A percentile compares a stretch with the other conserved stretches of the same genome.
phyloP scores from a whole-genome alignment of 129 eudicot species.

The Pseudognaphalium luteoalbum region DNA sequence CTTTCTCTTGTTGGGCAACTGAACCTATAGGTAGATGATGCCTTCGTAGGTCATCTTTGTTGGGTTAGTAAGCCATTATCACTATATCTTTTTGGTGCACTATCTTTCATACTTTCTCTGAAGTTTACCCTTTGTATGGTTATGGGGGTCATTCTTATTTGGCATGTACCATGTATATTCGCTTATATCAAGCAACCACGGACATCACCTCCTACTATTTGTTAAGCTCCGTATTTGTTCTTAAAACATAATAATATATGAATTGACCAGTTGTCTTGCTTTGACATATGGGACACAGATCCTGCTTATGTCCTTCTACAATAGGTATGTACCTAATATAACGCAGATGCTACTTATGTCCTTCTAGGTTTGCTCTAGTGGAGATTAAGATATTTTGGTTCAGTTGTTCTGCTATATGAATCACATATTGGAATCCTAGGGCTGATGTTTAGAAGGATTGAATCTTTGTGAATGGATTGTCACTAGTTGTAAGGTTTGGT shows the following conservation, averaged over 20 bases:
- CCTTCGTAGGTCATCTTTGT: not conserved
- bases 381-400: slow-evolving; percentile 6
- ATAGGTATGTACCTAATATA: not conserved
- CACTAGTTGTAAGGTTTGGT: not conserved
- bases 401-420: not conserved
- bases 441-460: slow-evolving; percentile 6
- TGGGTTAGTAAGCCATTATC: not conserved
- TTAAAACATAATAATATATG: not conserved
- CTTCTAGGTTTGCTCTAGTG: slow-evolving; percentile 13
- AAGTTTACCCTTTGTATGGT: not conserved
- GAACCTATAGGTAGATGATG: slow-evolving; percentile 19
- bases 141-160: not conserved
- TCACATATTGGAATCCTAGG: slow-evolving; percentile 1
- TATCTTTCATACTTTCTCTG: slow-evolving; percentile 1
- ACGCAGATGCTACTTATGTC: not conserved
- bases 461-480: not conserved
- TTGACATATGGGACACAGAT: slow-evolving; percentile 16
- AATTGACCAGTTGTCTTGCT: not conserved
- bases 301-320: not conserved
- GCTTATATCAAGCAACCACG: not conserved
- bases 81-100: not conserved
- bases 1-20: not conserved
- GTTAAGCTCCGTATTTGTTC: not conserved
- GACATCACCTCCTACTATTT: slow-evolving; percentile 1
- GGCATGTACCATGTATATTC: not conserved